Evolutionary conservation across 2,329 filamentous ascomycete genomes (phyloP).

Genomic region (Mycogone perniciosa): DNA sequence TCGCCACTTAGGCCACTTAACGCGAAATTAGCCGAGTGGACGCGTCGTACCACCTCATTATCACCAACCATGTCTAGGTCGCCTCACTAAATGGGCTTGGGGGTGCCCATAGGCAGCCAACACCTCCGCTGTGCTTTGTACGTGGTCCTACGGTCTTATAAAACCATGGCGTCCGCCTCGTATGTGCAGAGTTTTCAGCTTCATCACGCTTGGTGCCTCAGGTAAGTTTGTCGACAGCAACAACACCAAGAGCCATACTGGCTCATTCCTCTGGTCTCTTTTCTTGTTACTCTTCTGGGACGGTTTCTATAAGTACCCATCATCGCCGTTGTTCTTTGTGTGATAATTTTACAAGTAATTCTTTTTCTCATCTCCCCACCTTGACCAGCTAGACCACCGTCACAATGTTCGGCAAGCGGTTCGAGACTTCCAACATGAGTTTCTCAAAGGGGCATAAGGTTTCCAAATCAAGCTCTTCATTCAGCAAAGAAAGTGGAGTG

Average conservation of each 20-base stretch:
- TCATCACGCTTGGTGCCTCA: slow-evolving; percentile 21
- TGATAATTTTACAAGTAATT: not conserved
- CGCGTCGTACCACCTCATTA: slow-evolving; percentile 13
- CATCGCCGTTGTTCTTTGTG: not conserved
- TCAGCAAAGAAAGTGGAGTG: slow-evolving; percentile 48
- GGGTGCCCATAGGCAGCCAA: slow-evolving; percentile 15
- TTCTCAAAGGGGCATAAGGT: slow-evolving; percentile 45
- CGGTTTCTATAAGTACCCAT: not conserved
- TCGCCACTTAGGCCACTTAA: slow-evolving; percentile 2
- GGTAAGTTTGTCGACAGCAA: slow-evolving; percentile 40
- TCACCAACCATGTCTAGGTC: slow-evolving; percentile 12
- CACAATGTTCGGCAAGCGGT: slow-evolving; percentile 43
- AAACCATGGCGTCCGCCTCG: slow-evolving; percentile 15
- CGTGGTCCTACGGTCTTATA: slow-evolving; percentile 13
- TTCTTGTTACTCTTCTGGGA: slow-evolving; percentile 7
- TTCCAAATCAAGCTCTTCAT: slow-evolving; percentile 47
- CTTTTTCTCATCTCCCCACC: not conserved
- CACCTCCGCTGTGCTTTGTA: not conserved
- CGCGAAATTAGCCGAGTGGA: slow-evolving; percentile 10
- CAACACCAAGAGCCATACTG: slow-evolving; percentile 33
- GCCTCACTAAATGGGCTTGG: slow-evolving; percentile 16
- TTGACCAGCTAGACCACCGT: not conserved
- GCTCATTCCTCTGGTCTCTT: slow-evolving; percentile 14
- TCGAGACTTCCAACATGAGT: slow-evolving; percentile 42
- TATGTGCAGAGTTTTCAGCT: slow-evolving; percentile 15